Conservation (phyloP, 257 asterid genomes). For the Solanum piurae region DNA sequence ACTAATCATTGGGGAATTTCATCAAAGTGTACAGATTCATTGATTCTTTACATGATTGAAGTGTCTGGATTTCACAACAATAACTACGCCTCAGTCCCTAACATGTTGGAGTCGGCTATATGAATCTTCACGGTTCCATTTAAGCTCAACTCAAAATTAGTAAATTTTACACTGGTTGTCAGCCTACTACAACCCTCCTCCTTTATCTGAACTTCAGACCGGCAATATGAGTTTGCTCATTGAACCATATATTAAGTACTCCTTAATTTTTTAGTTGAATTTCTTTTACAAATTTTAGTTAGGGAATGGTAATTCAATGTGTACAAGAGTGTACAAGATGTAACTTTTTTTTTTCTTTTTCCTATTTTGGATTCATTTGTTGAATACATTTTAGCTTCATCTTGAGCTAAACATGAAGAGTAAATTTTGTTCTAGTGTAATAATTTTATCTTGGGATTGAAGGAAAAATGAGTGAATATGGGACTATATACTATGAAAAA, state of each 20-base stretch:
- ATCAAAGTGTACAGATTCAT: constrained; percentile 34
- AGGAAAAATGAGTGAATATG: constrained; percentile 8
- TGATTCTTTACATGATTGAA: constrained; percentile 26
- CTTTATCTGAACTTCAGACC: background rate
- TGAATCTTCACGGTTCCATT: background rate
- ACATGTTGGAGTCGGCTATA: background rate
- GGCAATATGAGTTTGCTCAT: background rate
- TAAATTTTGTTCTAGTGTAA: background rate
- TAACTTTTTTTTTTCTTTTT: background rate
- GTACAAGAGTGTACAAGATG: constrained; percentile 3
- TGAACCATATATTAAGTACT: background rate
- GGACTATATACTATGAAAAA: background rate
- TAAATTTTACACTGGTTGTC: background rate
- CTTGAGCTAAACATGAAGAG: background rate
- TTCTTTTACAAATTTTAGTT: background rate
- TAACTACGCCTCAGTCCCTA: background rate
- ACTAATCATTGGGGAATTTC: background rate
- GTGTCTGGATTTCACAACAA: background rate
- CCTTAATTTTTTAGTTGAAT: background rate
- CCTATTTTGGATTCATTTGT: background rate
- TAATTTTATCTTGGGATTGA: constrained; percentile 7
- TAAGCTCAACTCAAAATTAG: background rate
- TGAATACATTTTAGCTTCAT: background rate
- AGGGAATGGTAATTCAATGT: background rate
- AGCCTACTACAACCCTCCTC: no score